phyloP scores from a whole-genome alignment of 164 flowering plant species.

The Paratinospora sagittata region DNA sequence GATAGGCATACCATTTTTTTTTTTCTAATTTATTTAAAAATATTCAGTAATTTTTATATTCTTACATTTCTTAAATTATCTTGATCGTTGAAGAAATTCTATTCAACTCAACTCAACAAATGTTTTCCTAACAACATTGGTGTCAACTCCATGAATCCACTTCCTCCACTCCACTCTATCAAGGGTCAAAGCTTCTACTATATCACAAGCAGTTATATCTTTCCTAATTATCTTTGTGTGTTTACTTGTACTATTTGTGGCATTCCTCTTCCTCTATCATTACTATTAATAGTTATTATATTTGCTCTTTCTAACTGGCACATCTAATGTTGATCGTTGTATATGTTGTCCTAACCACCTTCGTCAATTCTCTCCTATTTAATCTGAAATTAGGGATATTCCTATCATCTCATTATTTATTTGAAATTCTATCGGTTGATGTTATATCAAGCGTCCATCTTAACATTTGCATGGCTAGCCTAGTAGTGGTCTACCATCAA shows the following conservation, averaged over 20 bases:
- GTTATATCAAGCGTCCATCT: no score
- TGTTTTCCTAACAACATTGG: no score
- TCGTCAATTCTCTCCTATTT: not conserved
- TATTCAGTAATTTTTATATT: not conserved
- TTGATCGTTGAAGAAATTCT: not conserved
- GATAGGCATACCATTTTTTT: not conserved
- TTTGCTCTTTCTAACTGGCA: not conserved
- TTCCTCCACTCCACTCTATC: not conserved
- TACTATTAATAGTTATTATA: no score
- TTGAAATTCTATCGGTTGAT: no score
- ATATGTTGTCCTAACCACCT: not conserved
- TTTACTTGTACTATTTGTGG: not conserved
- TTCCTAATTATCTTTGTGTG: not conserved
- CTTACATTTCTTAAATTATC: not conserved
- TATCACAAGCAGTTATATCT: not conserved
- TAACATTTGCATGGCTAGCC: not conserved
- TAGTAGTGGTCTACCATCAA: not conserved
- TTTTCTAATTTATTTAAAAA: not conserved
- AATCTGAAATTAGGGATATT: not conserved
- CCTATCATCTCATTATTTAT: not conserved
- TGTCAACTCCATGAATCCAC: not conserved
- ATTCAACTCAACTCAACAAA: not conserved
- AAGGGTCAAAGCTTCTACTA: not conserved
- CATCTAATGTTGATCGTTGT: not conserved
- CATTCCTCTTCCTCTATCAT: not conserved